Percentiles rank a stretch among this genome's conserved stretches.
Evolutionary conservation across 148 eudicot genomes (phyloP).

Genomic region (Cornus controversa): DNA sequence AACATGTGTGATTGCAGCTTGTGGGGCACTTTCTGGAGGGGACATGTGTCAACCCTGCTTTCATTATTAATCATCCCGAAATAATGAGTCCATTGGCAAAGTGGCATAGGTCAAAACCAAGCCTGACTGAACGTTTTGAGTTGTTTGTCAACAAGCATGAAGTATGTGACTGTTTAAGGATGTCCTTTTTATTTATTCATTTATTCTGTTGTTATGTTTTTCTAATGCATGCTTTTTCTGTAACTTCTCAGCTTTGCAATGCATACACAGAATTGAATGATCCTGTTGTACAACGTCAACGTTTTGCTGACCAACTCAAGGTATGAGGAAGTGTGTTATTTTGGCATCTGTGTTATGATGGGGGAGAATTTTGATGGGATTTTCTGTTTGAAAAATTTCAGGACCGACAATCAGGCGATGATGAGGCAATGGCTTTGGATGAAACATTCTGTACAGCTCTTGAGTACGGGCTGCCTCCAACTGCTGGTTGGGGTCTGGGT

Average conservation of each 20-base stretch:
- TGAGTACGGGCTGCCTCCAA: conserved; percentile 91
- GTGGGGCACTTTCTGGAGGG: conserved; percentile 97
- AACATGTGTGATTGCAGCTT: conserved; percentile 46
- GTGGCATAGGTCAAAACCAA: conserved; percentile 94
- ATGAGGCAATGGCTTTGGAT: conserved; percentile 97
- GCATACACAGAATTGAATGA: conserved; percentile 96
- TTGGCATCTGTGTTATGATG: neutral
- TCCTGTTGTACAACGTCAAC: conserved; percentile 91
- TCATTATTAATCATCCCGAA: conserved; percentile 90
- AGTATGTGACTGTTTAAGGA: conserved; percentile 34
- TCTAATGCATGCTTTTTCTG: neutral
- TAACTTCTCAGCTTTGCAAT: conserved; percentile 64
- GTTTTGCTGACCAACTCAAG: conserved; percentile 96
- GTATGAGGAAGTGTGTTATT: conserved; percentile 26
- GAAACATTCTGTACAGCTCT: conserved; percentile 90
- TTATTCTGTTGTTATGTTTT: neutral
- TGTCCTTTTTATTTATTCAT: neutral
- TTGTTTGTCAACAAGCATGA: conserved; percentile 91
- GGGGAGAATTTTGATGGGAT: neutral
- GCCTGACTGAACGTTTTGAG: conserved; percentile 89
- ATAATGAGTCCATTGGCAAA: conserved; percentile 98
- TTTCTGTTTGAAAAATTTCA: conserved; percentile 27
- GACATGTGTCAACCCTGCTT: conserved; percentile 82
- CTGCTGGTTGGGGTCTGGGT: conserved; percentile 96
- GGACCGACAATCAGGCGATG: conserved; percentile 97